Evolutionary conservation across 805 yeast genomes (phyloP).

Genomic region (Starmerella tilneyi): DNA sequence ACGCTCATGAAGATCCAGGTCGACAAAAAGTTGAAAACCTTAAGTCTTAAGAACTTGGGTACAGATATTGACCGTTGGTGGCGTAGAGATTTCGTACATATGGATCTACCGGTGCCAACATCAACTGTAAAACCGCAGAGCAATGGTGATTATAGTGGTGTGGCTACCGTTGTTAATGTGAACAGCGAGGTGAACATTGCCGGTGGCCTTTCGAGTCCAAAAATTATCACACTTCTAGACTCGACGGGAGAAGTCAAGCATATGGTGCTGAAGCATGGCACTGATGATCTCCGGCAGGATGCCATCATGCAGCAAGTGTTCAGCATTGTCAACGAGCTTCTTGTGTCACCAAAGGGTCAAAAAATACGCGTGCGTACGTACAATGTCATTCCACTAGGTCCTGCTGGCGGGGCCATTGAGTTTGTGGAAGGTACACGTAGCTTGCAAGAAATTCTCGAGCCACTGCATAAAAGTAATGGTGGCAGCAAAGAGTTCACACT

Average conservation of each 20-base stretch:
- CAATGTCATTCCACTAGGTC: constrained; percentile 82
- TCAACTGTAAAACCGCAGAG: constrained; percentile 35
- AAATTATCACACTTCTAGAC: constrained; percentile 48
- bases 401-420: constrained; percentile 78
- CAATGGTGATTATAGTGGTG: constrained; percentile 35
- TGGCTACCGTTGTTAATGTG: constrained; percentile 42
- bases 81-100: constrained; percentile 39
- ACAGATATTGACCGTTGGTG: constrained; percentile 43
- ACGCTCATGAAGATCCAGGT: background rate
- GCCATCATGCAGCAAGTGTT: constrained; percentile 97
- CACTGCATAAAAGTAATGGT: constrained; percentile 52
- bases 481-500: constrained; percentile 29
- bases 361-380: constrained; percentile 56
- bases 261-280: constrained; percentile 59
- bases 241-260: constrained; percentile 51
- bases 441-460: constrained; percentile 54
- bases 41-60: background rate
- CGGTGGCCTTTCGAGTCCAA: constrained; percentile 82
- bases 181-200: constrained; percentile 50
- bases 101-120: constrained; percentile 60
- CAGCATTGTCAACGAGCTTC: constrained; percentile 62
- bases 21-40: background rate
- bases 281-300: constrained; percentile 91
- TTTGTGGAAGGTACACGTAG: constrained; percentile 73
- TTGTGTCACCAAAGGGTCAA: background rate